A percentile compares a stretch with the other conserved stretches of the same genome.
Evolutionary conservation across 345 rosid species (phyloP).

Genomic region (Pugionium dolabratum): DNA sequence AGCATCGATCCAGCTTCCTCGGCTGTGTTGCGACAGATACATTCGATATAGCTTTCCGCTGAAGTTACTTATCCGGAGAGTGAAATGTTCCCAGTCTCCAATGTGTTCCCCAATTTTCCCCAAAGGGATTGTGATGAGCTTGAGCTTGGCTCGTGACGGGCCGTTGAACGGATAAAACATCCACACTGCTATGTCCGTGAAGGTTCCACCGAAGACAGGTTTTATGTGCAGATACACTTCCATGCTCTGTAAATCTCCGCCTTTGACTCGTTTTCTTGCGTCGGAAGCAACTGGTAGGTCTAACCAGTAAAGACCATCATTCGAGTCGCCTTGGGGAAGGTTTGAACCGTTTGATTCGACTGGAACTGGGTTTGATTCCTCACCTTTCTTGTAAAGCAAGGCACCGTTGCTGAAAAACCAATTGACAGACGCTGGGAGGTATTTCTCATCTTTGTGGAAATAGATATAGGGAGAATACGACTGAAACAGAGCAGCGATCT

Average conservation of each 20-base stretch:
- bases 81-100: constrained; percentile 94
- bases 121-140: constrained; percentile 47
- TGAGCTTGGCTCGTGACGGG: constrained; percentile 66
- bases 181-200: constrained; percentile 74
- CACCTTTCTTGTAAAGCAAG: constrained; percentile 59
- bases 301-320: constrained; percentile 76
- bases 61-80: constrained; percentile 81
- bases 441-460: constrained; percentile 73
- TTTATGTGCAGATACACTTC: constrained; percentile 70
- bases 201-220: constrained; percentile 72
- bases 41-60: constrained; percentile 57
- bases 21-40: constrained; percentile 71
- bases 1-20: constrained; percentile 67
- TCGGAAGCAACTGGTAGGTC: constrained; percentile 62
- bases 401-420: constrained; percentile 81
- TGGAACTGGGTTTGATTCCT: constrained; percentile 57
- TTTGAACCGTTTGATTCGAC: constrained; percentile 59
- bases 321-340: constrained; percentile 81
- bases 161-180: constrained; percentile 86
- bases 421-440: constrained; percentile 62
- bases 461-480: constrained; percentile 64
- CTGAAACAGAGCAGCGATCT: constrained; percentile 54
- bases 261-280: constrained; percentile 54
- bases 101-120: constrained; percentile 79
- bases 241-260: constrained; percentile 55